These are phyloP conservation scores for Rhazya stricta DNA, from an alignment of 257 asterid species.

Conservation along the genomic window DNA sequence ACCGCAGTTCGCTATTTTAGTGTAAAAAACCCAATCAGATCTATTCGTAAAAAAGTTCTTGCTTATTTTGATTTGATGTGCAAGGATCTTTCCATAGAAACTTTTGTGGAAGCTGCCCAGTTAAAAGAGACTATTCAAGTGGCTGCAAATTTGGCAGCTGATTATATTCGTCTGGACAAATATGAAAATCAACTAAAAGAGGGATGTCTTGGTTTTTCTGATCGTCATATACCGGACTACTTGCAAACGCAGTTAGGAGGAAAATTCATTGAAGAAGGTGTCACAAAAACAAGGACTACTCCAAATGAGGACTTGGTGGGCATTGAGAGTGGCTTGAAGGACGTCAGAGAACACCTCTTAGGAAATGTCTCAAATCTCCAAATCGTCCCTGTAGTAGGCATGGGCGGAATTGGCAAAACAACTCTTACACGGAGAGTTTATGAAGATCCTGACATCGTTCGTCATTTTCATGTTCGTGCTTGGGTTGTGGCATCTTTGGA, in stretches of 20 bases:
- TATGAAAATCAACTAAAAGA: too few species aligned
- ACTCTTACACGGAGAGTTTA: background rate
- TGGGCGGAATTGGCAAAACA: slow-evolving; percentile 9
- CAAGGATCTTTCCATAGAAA: background rate
- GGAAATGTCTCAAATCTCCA: too few species aligned
- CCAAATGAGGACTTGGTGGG: too few species aligned
- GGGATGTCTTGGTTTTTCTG: too few species aligned
- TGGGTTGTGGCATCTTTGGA: background rate
- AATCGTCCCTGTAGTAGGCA: background rate
- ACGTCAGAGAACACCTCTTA: too few species aligned
- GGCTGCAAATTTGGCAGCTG: background rate
- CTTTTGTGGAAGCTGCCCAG: background rate
- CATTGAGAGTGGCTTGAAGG: too few species aligned
- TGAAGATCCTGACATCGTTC: background rate
- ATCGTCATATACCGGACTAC: too few species aligned
- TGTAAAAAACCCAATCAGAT: background rate
- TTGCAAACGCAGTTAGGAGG: too few species aligned
- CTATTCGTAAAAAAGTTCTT: background rate
- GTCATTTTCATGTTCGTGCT: background rate
- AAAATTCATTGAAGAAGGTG: too few species aligned
- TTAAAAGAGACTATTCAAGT: background rate
- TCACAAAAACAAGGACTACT: too few species aligned
- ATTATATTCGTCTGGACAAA: background rate
- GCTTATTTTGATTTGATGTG: background rate
- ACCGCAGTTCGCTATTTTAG: background rate